Conservation (phyloP, 352 stramenopile genomes). For the Globisporangium heterothallicum region DNA sequence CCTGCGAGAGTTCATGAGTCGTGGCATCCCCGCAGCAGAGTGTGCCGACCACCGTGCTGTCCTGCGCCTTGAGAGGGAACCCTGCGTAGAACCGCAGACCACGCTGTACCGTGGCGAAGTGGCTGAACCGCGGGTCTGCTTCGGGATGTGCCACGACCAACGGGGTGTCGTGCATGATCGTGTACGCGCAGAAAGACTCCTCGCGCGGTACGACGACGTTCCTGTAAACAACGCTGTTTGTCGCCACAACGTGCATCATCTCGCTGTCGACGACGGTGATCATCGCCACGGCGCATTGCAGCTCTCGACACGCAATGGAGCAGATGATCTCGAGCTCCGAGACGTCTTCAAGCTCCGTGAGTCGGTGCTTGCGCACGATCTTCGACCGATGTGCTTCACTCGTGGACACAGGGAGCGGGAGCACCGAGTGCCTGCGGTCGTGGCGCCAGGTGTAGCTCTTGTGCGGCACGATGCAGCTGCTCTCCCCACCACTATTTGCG, state of each 20-base stretch:
- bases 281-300: constrained; percentile 14
- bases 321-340: constrained; percentile 23
- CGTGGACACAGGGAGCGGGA: not conserved
- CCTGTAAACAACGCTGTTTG: constrained; percentile 8
- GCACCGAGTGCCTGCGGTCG: not conserved
- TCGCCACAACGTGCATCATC: constrained; percentile 11
- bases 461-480: not conserved
- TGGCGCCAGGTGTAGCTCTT: not conserved
- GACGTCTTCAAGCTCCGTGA: constrained; percentile 8
- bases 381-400: constrained; percentile 15
- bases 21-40: constrained; percentile 16
- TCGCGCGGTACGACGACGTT: constrained; percentile 1
- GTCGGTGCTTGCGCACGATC: constrained; percentile 9
- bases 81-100: constrained; percentile 17
- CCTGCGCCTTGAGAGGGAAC: constrained; percentile 11
- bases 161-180: constrained; percentile 6
- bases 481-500: not conserved
- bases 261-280: constrained; percentile 14
- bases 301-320: constrained; percentile 12
- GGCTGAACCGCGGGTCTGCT: constrained; percentile 11
- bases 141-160: constrained; percentile 9
- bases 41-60: constrained; percentile 12
- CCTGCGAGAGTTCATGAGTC: not conserved
- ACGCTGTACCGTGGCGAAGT: constrained; percentile 9
- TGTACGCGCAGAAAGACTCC: constrained; percentile 16